Conservation (phyloP, 2,329 filamentous ascomycete species). For the Karstenula rhodostoma region DNA sequence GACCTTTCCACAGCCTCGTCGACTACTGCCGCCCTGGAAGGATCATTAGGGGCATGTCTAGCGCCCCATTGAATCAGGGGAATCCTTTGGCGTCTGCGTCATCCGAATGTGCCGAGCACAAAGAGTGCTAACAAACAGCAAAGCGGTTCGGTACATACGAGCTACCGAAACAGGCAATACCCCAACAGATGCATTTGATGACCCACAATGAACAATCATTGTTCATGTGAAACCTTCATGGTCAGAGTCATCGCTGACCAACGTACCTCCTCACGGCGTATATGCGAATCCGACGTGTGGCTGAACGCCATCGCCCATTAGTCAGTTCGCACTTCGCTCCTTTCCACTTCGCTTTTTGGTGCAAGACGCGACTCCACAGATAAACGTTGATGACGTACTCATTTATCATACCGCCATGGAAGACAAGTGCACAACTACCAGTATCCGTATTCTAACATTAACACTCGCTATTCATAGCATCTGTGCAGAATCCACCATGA, state of each 20-base stretch:
- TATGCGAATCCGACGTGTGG: background rate
- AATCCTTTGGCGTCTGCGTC: background rate
- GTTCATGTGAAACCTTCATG: background rate
- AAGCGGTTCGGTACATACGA: background rate
- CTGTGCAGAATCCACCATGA: background rate
- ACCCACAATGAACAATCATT: background rate
- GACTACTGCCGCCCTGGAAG: constrained; percentile 1
- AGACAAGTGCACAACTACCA: background rate
- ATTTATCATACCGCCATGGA: background rate
- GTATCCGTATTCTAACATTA: background rate
- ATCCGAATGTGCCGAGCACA: constrained; percentile 1
- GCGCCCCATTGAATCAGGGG: background rate
- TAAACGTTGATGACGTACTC: background rate
- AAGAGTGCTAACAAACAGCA: background rate
- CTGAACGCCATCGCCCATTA: background rate
- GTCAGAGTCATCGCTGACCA: constrained; percentile 3
- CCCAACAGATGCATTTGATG: background rate
- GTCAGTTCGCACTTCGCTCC: constrained; percentile 2
- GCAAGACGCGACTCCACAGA: background rate
- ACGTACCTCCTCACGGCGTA: background rate
- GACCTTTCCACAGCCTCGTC: constrained; percentile 1
- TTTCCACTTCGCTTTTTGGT: background rate
- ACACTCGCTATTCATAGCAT: background rate
- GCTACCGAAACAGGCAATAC: background rate
- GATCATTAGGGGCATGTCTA: constrained; percentile 10